Evolutionary conservation across 108 stramenopile genomes (phyloP), one percentile per base, ranked within the genome.

Genomic region (Cylindrotheca closterium): DNA sequence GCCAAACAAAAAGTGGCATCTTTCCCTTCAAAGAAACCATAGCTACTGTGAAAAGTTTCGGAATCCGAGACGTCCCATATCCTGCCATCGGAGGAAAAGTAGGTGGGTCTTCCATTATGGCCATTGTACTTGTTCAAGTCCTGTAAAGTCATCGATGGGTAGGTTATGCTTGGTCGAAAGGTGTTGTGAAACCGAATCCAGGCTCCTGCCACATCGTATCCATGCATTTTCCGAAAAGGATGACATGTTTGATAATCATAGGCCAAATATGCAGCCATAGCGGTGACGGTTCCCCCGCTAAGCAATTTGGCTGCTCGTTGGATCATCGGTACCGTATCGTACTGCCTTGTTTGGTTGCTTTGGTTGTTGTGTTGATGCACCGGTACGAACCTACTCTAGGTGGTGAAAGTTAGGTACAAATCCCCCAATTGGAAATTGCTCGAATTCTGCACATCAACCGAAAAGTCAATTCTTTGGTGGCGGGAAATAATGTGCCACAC

Each of bases 161-260:
- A 55, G 12, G 55, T 55, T 4, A 26, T 25, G 7, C 28, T 3
- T 12, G 27, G 55, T 25, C 55, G 22, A 3, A 29, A 12, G 15
- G 25, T 12, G 28, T 55, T 55, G 55, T 25, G 12, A 18, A 60
- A 60, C 1, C 46, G 46, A 4, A 46, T 27, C 46, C 45, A 27
- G 25, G 22, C 45, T 2, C 33, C 45, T 1, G 26, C 22, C 22
- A 29, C n/a, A 18, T 47, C 33, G 7, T 23, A 47, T 27, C 25
- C 45, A 21, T 47, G 21, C 42, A 27, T 60, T 60, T 67, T 21
- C 46, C 66, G 32, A 51, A 67, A 34, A 2, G 66, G 66, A 58
- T 56, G 55, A 18, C 52, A 24, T 17, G 66, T 67, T 46, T 45
- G 33, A 21, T 67, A 55, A 37, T 67, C 66, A 26, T 67, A 67